Evolutionary conservation across 163 green algal genomes (phyloP), one percentile per base, ranked within the genome.

Genomic region (Volvox carteri): DNA sequence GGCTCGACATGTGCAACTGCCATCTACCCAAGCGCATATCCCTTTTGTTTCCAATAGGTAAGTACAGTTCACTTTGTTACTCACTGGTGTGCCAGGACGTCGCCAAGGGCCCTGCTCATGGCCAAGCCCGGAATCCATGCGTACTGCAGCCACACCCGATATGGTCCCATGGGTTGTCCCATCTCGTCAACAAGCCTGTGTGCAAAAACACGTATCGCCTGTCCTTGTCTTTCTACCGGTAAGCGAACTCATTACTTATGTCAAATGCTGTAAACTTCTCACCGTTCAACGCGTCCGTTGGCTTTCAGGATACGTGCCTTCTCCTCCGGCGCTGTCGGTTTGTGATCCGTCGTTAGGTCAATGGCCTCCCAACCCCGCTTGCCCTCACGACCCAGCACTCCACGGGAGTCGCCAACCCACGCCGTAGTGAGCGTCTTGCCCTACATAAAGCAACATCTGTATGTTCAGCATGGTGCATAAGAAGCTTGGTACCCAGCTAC

Each of bases 21-120:
- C n/a, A n/a, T n/a, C n/a, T n/a, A n/a, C n/a, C n/a, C n/a, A n/a
- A n/a, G n/a, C n/a, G n/a, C n/a, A n/a, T n/a, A n/a, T n/a, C n/a
- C n/a, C n/a, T n/a, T n/a, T n/a, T n/a, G n/a, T n/a, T n/a, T n/a
- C n/a, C n/a, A n/a, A n/a, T n/a, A n/a, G n/a, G n/a, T n/a, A n/a
- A n/a, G n/a, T n/a, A n/a, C n/a, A n/a, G n/a, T n/a, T n/a, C n/a
- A n/a, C n/a, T n/a, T n/a, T n/a, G n/a, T 65, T 18, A 94, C 95
- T 95, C 73, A 97, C 95, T 93, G 90, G 86, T 96, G 95, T 0
- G 97, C 97, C 35, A 99, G 89, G 11, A 91, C 92, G 84, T 99
- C 98, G 30, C 98, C 98, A n/a, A 99, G 90, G 1, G 96, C 95
- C n/a, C 98, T 94, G 87, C 92, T 97, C 95, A 99, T 98, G 37